Evolutionary conservation across 2,329 filamentous ascomycete species (phyloP).

Genomic region (Aspergillus terreus): DNA sequence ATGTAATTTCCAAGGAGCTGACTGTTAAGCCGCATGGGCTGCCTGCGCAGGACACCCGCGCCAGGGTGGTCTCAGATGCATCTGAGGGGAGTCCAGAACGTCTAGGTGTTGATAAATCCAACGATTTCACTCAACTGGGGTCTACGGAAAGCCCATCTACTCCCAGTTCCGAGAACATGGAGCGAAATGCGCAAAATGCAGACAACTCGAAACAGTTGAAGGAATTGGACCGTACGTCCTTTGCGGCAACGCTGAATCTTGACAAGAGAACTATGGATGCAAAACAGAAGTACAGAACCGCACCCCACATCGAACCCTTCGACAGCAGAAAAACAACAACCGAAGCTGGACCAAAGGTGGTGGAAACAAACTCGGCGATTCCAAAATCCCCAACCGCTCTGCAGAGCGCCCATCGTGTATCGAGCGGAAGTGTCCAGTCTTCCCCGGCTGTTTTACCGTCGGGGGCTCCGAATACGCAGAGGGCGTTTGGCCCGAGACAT

Average conservation of each 20-base stretch:
- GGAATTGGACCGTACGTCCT: constrained; percentile 23
- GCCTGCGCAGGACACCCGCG: background rate
- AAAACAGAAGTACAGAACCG: background rate
- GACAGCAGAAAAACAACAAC: background rate
- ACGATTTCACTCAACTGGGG: too few relatives aligned
- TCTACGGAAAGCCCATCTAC: too few relatives aligned
- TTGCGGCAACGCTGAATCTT: constrained; percentile 22
- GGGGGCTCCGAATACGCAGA: background rate
- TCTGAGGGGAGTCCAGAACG: too few relatives aligned
- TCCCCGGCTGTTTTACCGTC: background rate
- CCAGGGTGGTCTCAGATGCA: background rate
- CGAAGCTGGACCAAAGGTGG: too few relatives aligned
- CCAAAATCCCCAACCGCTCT: too few relatives aligned
- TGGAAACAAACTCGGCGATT: too few relatives aligned
- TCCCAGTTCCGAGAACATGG: too few relatives aligned
- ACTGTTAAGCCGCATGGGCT: constrained; percentile 20
- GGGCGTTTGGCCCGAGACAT: constrained; percentile 6
- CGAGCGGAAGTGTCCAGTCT: background rate
- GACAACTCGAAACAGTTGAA: background rate
- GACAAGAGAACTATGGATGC: constrained; percentile 11
- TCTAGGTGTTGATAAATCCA: too few relatives aligned
- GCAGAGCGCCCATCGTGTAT: too few relatives aligned
- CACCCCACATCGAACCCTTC: background rate
- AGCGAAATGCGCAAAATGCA: background rate
- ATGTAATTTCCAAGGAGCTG: constrained; percentile 28